Base-by-base conservation (phyloP, 192 early-diverging fungal genomes). In the Umbelopsis isabellina region DNA sequence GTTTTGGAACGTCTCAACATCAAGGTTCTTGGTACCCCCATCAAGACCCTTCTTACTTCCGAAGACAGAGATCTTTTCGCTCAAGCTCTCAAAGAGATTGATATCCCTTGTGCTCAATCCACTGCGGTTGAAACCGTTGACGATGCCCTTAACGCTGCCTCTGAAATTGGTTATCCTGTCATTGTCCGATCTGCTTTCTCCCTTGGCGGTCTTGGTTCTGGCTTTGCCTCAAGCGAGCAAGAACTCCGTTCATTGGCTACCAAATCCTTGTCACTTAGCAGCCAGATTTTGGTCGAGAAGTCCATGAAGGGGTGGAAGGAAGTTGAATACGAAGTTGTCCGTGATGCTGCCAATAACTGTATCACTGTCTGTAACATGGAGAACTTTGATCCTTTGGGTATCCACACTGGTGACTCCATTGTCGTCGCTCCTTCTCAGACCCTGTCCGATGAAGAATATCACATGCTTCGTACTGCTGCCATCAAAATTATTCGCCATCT, bases 301-400 rank as follows among this genome's bases (percentile, higher is more conserved):
- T 94, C 91, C 13, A 97, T 99, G 95, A 96, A 96, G 78, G 97
- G 97, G 27, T 99, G 97, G 96, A 99, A 99, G 80, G 97, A 99
- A 83, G 88, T 99, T 58, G 97, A 99, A 83, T 99, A 99, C 78
- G 97, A 99, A 77, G 96, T 99, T 41, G 95, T 99, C 27, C 92
- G 97, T 71, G 97, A 99, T 81, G 89, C 93, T 53, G 87, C 90
- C 55, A 89, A 99, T 82, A 99, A 99, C 85, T 99, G 97, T 81
- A 95, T 99, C 66, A 98, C 97, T 27, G 96, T 99, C 46, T 99
- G 97, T 82, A 99, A 99, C 87, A 99, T 98, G 96, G 96, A 99
- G 80, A 99, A 99, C 90, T 98, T 99, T 86, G 97, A 99, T 72
- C 97, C 97, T 23, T 90, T 99, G 44, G 95, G 97, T 23, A 93